Conservation (phyloP, 2,329 filamentous ascomycete species). For the Aspergillus jensenii region DNA sequence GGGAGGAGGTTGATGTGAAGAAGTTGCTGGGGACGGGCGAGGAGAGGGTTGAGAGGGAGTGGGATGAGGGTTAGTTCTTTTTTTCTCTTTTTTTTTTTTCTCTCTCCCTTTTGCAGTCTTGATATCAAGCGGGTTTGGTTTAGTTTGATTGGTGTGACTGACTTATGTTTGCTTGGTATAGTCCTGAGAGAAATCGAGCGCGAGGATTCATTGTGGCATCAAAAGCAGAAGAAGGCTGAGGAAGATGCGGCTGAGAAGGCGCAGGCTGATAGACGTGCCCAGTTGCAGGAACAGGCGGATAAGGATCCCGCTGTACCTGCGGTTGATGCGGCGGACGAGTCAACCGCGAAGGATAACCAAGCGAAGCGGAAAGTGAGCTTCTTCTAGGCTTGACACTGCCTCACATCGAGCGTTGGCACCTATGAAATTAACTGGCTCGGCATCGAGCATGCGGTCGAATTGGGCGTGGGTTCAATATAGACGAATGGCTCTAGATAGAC, state of each 20-base stretch:
- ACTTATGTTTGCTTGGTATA: slow-evolving; percentile 22
- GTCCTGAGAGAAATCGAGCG: slow-evolving; percentile 41
- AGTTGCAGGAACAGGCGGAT: neutral
- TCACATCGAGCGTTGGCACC: neutral
- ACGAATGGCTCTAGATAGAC: neutral
- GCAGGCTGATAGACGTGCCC: slow-evolving; percentile 18
- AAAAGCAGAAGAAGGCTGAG: slow-evolving; percentile 19
- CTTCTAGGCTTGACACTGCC: slow-evolving; percentile 19
- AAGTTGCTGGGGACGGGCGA: slow-evolving; percentile 77
- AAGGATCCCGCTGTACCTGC: neutral
- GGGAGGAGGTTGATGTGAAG: slow-evolving; percentile 76
- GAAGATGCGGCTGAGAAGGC: slow-evolving; percentile 25
- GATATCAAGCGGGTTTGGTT: too few relatives aligned
- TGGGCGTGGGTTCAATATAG: neutral
- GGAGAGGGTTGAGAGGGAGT: slow-evolving; percentile 71
- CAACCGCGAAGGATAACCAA: slow-evolving; percentile 7
- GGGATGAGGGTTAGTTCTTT: slow-evolving; percentile 71
- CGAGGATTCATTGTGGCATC: slow-evolving; percentile 41
- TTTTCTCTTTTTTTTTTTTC: neutral
- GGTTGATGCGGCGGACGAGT: slow-evolving; percentile 7
- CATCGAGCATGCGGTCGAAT: neutral
- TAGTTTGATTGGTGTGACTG: neutral
- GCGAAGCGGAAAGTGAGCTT: slow-evolving; percentile 30
- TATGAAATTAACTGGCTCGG: neutral
- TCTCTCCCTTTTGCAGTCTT: too few relatives aligned